These are phyloP conservation scores for Diversispora epigaea DNA, from an alignment of 192 early-diverging fungal species.

Conservation along the genomic window DNA sequence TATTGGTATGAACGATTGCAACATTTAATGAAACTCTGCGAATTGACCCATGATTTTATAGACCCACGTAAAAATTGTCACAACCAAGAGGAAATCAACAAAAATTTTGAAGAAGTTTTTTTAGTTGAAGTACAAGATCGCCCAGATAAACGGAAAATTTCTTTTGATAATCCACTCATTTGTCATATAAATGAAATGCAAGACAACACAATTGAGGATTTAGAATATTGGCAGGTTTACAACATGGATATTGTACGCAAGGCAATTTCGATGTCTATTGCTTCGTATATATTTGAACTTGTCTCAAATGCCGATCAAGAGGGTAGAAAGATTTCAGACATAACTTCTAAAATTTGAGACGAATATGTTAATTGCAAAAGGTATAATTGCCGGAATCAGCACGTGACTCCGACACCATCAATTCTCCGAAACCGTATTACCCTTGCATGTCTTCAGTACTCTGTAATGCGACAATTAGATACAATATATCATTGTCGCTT, in stretches of 20 bases:
- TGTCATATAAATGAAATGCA: not conserved
- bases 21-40: not conserved
- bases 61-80: not conserved
- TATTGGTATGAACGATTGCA: constrained; percentile 5
- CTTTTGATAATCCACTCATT: not conserved
- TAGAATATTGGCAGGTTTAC: constrained; percentile 1
- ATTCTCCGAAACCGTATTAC: not conserved
- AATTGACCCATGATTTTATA: not conserved
- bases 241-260: not conserved
- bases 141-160: not conserved
- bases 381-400: constrained; percentile 8
- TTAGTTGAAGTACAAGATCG: not conserved
- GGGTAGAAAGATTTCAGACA: not conserved
- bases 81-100: not conserved
- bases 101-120: constrained; percentile 12
- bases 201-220: not conserved
- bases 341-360: constrained; percentile 9
- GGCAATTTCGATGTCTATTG: not conserved
- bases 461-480: not conserved
- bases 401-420: constrained; percentile 1
- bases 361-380: not conserved
- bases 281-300: not conserved
- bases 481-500: not conserved
- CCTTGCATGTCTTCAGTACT: not conserved
- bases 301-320: not conserved